phyloP scores from a whole-genome alignment of 2,329 filamentous ascomycete genomes.

The Colletotrichum zoysiae region DNA sequence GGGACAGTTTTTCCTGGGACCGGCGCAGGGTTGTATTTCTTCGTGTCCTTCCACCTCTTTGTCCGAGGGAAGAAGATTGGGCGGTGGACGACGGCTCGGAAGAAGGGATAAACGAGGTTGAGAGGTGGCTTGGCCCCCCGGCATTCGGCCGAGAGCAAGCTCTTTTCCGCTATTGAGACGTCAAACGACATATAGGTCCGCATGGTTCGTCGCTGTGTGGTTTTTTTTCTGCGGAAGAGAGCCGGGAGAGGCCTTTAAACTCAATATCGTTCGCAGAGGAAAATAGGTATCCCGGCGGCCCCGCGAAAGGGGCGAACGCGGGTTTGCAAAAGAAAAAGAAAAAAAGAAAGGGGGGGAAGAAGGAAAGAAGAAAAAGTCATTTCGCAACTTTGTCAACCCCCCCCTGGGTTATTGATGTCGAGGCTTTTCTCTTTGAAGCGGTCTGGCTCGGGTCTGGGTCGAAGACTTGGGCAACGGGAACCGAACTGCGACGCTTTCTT shows the following conservation, averaged over 20 bases:
- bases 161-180: slow-evolving; percentile 25
- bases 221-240: too few relatives aligned
- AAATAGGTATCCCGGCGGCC: too few relatives aligned
- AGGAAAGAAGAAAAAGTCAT: too few relatives aligned
- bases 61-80: neutral
- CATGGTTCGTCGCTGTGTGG: neutral
- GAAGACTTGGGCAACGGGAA: neutral
- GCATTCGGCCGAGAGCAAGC: slow-evolving; percentile 4
- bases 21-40: neutral
- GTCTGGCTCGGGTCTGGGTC: too few relatives aligned
- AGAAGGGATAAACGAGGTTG: neutral
- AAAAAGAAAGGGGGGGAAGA: too few relatives aligned
- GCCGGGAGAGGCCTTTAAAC: too few relatives aligned
- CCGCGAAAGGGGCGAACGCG: too few relatives aligned
- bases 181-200: slow-evolving; percentile 25
- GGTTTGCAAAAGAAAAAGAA: too few relatives aligned
- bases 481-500: neutral
- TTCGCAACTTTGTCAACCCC: too few relatives aligned
- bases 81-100: neutral
- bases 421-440: neutral
- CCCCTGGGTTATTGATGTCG: neutral
- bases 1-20: too few relatives aligned
- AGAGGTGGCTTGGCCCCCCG: neutral
- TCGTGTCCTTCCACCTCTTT: neutral
- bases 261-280: too few relatives aligned